These are phyloP conservation scores for Hibiscus trionum DNA, from an alignment of 345 rosid species.

Conservation along the genomic window DNA sequence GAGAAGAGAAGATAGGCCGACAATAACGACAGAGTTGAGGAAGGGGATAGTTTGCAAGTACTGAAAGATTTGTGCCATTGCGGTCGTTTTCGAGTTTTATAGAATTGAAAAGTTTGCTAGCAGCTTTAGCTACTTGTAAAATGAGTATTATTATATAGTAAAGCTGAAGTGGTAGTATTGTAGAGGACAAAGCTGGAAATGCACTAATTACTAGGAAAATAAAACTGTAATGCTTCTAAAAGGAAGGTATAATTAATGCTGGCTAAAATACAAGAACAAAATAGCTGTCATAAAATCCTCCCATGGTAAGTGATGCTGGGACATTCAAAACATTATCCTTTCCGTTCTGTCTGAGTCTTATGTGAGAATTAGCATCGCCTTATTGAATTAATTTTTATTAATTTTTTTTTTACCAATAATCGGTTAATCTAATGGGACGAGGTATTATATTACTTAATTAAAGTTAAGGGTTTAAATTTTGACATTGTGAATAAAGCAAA, in stretches of 20 bases:
- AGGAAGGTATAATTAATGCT: not conserved
- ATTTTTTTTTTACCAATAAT: no score
- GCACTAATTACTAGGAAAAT: not conserved
- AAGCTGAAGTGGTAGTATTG: not conserved
- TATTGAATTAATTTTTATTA: no score
- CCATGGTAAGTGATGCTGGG: not conserved
- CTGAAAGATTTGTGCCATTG: conserved; percentile 7
- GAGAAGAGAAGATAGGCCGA: conserved; percentile 30
- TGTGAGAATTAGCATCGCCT: no score
- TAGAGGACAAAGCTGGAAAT: not conserved
- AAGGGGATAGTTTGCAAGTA: conserved; percentile 21
- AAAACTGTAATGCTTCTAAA: not conserved
- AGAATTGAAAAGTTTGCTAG: not conserved
- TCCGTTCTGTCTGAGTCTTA: no score
- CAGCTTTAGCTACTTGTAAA: not conserved
- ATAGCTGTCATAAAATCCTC: not conserved
- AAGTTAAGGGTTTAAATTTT: no score
- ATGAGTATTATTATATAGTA: no score
- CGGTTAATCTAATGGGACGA: no score
- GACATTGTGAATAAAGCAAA: no score
- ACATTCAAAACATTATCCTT: not conserved
- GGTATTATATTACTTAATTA: no score
- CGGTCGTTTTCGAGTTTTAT: not conserved
- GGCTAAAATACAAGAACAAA: not conserved
- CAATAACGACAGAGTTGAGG: conserved; percentile 35